Evolutionary conservation across 2,329 filamentous ascomycete species (phyloP), one percentile per base, ranked within the genome.

Genomic region (Fusarium continuum): DNA sequence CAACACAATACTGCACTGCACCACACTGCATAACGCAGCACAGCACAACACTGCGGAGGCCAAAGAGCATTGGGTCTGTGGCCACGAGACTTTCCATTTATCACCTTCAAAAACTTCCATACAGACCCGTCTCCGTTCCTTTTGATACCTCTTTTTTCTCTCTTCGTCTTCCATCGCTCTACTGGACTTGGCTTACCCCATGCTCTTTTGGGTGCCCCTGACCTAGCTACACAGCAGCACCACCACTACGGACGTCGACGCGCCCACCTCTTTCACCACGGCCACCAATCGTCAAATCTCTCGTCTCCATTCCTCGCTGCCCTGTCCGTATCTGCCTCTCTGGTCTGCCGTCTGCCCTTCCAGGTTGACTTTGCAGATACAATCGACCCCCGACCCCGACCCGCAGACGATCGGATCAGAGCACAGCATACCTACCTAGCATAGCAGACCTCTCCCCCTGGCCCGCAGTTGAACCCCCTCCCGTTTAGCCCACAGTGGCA

Each of bases 231-330:
- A 45, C 55, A 36, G 26, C 34, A 48, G 36, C 39, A 47, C 62
- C 39, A 50, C 43, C 49, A 52, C 45, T 49, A 47, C 54, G 31
- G 44, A 43, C 41, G 23, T 48, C 39, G 38, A 55, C 48, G 52
- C 62, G 53, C 26, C 44, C 53, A 46, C 45, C 47, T 59, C 31
- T 16, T 34, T 53, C 53, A 57, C 44, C 38, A 55, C 48, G 58
- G 44, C 64, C 65, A 64, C 65, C 63, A 67, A 61, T 67, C 54
- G 55, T 53, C 64, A 55, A 64, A 40, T 61, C 46, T 48, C 55
- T 54, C 40, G 41, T 55, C 32, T 44, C 48, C 47, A 50, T 57
- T 49, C 31, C 36, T 48, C 26, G 35, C 34, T 53, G 48, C 41
- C 32, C 50, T 32, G 25, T 41, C 44, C 39, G 35, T 35, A 44